phyloP scores from a whole-genome alignment of 2,329 filamentous ascomycete genomes.

The Aspergillus novofumigatus region DNA sequence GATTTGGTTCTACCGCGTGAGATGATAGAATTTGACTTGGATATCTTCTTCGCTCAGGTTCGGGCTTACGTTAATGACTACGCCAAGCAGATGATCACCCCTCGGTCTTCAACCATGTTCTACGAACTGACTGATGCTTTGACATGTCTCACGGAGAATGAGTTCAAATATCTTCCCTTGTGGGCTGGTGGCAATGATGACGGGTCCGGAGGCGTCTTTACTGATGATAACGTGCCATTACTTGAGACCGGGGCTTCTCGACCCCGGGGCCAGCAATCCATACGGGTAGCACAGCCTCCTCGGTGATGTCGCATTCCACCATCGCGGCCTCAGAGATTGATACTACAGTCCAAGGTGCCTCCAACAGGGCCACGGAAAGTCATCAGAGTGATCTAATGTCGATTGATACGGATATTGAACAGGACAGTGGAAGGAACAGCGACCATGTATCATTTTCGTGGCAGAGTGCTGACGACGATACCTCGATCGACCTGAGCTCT shows the following conservation, averaged over 20 bases:
- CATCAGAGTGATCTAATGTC: conserved; percentile 24
- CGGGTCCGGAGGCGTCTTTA: conserved; percentile 48
- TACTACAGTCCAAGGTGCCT: conserved; percentile 35
- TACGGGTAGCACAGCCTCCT: conserved; percentile 22
- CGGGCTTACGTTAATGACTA: conserved; percentile 13
- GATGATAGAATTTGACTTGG: conserved; percentile 10
- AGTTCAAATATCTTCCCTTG: conserved; percentile 60
- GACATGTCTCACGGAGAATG: conserved; percentile 51
- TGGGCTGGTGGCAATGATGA: conserved; percentile 60
- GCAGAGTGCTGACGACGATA: neutral
- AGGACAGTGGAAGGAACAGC: neutral
- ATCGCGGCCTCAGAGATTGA: conserved; percentile 23
- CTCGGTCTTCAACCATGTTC: conserved; percentile 6
- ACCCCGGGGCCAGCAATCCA: conserved; percentile 33
- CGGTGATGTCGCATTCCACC: conserved; percentile 21
- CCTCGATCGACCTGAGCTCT: neutral
- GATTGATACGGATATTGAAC: conserved; percentile 13
- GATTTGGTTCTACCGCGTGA: neutral
- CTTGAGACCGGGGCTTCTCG: conserved; percentile 34
- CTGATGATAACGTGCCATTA: conserved; percentile 31
- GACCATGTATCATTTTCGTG: neutral
- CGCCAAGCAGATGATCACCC: conserved; percentile 14
- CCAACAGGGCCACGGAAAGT: conserved; percentile 32
- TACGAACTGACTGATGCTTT: conserved; percentile 39
- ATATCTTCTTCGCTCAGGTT: conserved; percentile 16